A percentile compares a stretch with the other conserved stretches of the same genome.
phyloP scores from a whole-genome alignment of 768 basidiomycete genomes.

The Leccinum arenicola region DNA sequence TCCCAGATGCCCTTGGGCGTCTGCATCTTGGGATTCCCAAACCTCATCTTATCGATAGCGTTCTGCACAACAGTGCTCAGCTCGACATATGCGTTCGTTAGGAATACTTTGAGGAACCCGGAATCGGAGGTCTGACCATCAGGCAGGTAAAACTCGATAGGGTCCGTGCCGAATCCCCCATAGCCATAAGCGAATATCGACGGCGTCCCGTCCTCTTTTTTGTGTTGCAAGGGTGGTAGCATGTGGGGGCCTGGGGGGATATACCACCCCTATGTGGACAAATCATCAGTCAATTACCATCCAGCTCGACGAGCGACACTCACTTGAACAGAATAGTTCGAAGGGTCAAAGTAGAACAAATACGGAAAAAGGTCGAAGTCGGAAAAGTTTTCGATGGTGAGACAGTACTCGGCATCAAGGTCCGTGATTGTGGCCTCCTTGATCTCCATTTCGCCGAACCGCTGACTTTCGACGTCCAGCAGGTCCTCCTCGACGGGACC shows the following conservation, averaged over 20 bases:
- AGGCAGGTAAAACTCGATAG: constrained; percentile 19
- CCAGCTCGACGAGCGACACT: background rate
- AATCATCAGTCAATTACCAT: background rate
- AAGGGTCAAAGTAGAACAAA: constrained; percentile 25
- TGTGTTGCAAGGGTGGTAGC: constrained; percentile 10
- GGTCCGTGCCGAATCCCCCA: constrained; percentile 20
- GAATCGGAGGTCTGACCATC: constrained; percentile 8
- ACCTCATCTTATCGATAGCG: constrained; percentile 1
- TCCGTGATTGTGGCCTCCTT: constrained; percentile 16
- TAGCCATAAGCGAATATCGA: constrained; percentile 21
- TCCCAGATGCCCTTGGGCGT: constrained; percentile 14
- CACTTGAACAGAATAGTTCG: constrained; percentile 18
- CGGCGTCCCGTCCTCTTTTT: background rate
- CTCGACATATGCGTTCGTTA: constrained; percentile 20
- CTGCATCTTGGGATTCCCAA: background rate
- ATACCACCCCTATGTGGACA: constrained; percentile 11
- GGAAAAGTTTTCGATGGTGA: constrained; percentile 22
- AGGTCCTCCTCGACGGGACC: constrained; percentile 13
- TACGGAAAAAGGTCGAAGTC: constrained; percentile 20
- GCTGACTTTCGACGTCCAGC: constrained; percentile 1
- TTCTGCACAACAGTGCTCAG: constrained; percentile 14
- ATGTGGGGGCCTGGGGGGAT: constrained; percentile 3
- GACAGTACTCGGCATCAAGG: constrained; percentile 10
- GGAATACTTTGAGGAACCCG: constrained; percentile 22
- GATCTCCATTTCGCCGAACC: constrained; percentile 5